Evolutionary conservation across 805 yeast genomes (phyloP), one percentile per base, ranked within the genome.

Genomic region (Saccharomyces cerevisiae): DNA sequence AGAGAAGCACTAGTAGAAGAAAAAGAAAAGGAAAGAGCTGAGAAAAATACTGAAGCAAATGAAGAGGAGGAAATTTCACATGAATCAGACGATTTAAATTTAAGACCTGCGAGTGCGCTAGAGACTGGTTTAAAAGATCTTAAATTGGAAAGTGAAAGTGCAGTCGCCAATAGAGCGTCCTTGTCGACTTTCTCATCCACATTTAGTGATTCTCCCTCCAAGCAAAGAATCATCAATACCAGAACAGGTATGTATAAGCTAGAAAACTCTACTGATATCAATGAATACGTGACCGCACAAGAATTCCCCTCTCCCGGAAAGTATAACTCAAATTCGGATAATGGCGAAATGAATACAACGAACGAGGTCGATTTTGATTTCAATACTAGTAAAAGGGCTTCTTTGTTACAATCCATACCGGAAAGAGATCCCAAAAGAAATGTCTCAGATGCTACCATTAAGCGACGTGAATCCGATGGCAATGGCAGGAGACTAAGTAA

Each of bases 271-370:
- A 63, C 68, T 8, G 63, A 63, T 47, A 62, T 59, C 6, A 59
- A 58, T 43, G 63, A 53, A 6, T 68, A 59, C 48, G 62, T 65
- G 3, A 68, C 71, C 4, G 71, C 71, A 1, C 61, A 63, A 41
- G 70, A 67, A 41, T 61, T 64, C 46, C 61, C 58, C 5, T 14
- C 14, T 5, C 31, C 41, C 36, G 47, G 36, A 5, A 26, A 24
- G 2, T 5, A 13, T 11, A 17, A n/a, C 2, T 21, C 24, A 4
- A 36, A 36, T 36, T 4, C 6, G 13, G 13, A 36, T 17, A 54
- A 51, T 10, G 30, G 1, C 24, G 50, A 50, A 21, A 32, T 21
- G 1, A n/a, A 36, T 14, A 46, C 17, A 2, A 26, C 30, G 9
- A 11, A 51, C n/a, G 32, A 46, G 5, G 41, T 3, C 17, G 17